Evolutionary conservation across 768 basidiomycete genomes (phyloP), one percentile per base, ranked within the genome.

Genomic region (Filobasidium floriforme): DNA sequence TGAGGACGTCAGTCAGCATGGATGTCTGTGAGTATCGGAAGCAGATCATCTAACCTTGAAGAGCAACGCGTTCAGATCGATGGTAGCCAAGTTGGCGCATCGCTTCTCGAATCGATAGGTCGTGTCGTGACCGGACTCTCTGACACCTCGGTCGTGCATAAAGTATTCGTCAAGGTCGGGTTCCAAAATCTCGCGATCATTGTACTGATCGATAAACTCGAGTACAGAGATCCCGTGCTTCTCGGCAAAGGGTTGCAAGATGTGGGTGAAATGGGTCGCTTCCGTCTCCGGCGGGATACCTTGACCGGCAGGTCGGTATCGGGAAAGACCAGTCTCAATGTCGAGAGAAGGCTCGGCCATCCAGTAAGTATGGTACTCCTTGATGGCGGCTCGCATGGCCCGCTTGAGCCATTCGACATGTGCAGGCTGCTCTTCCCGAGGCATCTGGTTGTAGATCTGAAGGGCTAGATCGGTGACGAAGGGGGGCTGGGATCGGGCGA

Each of bases 211-310:
- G 78, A 89, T 93, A 80, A 96, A 99, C 80, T 99, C 96, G 73
- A 90, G 85, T 66, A 98, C 87, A 11, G 90, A 92, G 49, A 99
- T 83, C 5, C 94, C 91, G 69, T 92, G 87, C 80, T 94, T 93
- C 62, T 82, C 83, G 41, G 96, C 96, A 75, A 85, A 98, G 1
- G 96, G 96, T 79, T 96, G 91, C 57, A 99, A 85, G 73, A 98
- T 88, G 76, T 96, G 92, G 1, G 92, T 97, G 79, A 99, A 99
- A 81, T 99, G 96, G 7, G 89, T 89, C 1, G 96, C 96, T 78
- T 99, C 96, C 0, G 96, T 99, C 81, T 99, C 96, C 0, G 96
- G 96, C 14, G 94, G 96, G 66, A 99, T 96, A 32, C 96, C 96
- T 11, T 91, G 76, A 15, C 96, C 96, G 68, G 88, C 90, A 10